These are phyloP conservation scores for Albugo candida DNA, from an alignment of 352 stramenopile genomes.

Conservation along the genomic window DNA sequence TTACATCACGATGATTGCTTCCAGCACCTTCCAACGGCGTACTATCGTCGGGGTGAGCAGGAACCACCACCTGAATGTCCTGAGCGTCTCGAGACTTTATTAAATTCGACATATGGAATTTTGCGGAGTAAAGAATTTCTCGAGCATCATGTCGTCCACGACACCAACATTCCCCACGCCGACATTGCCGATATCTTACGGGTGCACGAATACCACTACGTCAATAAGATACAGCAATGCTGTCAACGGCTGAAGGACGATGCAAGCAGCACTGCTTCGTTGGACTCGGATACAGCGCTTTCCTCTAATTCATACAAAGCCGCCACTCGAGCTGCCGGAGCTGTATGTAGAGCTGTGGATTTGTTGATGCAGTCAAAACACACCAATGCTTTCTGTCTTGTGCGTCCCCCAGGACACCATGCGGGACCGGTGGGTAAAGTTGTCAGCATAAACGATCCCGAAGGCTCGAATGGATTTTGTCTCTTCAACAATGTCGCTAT, in stretches of 20 bases:
- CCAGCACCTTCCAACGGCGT: constrained; percentile 53
- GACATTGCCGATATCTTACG: constrained; percentile 78
- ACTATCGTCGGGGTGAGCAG: constrained; percentile 28
- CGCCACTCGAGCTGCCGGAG: constrained; percentile 54
- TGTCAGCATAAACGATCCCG: constrained; percentile 81
- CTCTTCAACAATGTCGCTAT: constrained; percentile 98
- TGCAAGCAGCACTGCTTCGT: constrained; percentile 18
- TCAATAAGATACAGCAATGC: constrained; percentile 36
- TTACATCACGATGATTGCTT: constrained; percentile 59
- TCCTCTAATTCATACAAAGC: constrained; percentile 59
- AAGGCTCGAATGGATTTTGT: constrained; percentile 86
- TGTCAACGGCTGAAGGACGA: constrained; percentile 25
- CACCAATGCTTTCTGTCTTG: constrained; percentile 92
- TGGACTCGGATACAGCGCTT: constrained; percentile 69
- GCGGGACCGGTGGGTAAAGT: constrained; percentile 88
- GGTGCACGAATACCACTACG: constrained; percentile 81
- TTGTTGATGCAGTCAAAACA: constrained; percentile 70
- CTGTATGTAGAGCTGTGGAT: constrained; percentile 72
- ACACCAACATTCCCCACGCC: constrained; percentile 38
- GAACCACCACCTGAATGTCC: constrained; percentile 82
- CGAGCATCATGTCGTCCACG: constrained; percentile 28
- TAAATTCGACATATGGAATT: constrained; percentile 50
- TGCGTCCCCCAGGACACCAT: constrained; percentile 94
- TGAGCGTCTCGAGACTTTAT: constrained; percentile 73
- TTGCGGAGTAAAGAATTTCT: constrained; percentile 54